A percentile compares a stretch with the other conserved stretches of the same genome.
These are phyloP conservation scores for Spinacia oleracea DNA, from an alignment of 179 eudicot species.

Conservation along the genomic window DNA sequence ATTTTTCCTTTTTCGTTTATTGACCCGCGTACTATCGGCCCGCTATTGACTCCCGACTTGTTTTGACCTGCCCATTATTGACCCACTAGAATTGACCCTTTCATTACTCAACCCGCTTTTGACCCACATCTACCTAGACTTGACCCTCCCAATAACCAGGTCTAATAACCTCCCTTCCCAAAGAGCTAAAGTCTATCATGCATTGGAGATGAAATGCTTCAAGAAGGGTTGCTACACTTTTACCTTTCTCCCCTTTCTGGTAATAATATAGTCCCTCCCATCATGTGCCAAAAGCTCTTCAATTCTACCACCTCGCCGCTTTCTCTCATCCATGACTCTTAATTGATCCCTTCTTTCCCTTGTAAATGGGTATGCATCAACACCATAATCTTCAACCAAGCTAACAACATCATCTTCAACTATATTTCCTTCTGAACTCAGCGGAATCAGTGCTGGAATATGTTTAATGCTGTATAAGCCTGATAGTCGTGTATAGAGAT, in stretches of 20 bases:
- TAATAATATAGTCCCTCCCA: slow-evolving; percentile 35
- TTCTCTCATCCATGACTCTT: slow-evolving; percentile 46
- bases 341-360: slow-evolving; percentile 42
- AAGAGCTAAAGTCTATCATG: not conserved
- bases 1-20: no score
- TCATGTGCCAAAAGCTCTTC: slow-evolving; percentile 48
- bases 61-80: no score
- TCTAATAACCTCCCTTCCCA: not conserved
- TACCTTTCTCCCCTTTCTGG: slow-evolving; percentile 49
- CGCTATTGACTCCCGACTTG: no score
- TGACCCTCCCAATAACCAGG: no score
- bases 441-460: slow-evolving; percentile 47
- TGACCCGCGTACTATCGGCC: no score
- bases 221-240: not conserved
- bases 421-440: slow-evolving; percentile 33
- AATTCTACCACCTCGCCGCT: slow-evolving; percentile 43
- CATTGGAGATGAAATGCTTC: not conserved
- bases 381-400: slow-evolving; percentile 54
- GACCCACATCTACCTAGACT: no score
- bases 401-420: slow-evolving; percentile 43
- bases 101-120: no score
- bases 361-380: slow-evolving; percentile 57
- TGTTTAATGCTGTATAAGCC: slow-evolving; percentile 38
- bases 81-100: no score
- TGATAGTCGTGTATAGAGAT: slow-evolving; percentile 32